Conservation (phyloP, 352 stramenopile genomes). For the Globisporangium cederbergense region DNA sequence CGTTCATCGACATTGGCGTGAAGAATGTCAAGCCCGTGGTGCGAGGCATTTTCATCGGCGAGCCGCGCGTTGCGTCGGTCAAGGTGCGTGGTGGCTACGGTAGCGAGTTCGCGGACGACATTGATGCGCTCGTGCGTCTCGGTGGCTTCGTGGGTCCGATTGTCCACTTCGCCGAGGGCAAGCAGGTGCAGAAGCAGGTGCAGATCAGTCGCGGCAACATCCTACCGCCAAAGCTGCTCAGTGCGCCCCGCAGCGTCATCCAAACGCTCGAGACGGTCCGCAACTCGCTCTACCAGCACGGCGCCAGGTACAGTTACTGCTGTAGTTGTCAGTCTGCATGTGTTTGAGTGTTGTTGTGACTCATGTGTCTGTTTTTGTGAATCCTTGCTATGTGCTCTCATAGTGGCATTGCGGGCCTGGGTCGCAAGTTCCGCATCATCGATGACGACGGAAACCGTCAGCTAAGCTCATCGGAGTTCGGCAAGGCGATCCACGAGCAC, state of each 20-base stretch:
- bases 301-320: constrained; percentile 37
- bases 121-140: constrained; percentile 65
- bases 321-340: constrained; percentile 3
- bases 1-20: constrained; percentile 83
- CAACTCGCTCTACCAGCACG: constrained; percentile 73
- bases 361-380: background rate
- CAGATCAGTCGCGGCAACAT: constrained; percentile 72
- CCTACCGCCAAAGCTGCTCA: constrained; percentile 50
- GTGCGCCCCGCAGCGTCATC: constrained; percentile 53
- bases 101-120: constrained; percentile 53
- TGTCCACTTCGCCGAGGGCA: constrained; percentile 16
- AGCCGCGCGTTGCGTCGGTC: constrained; percentile 65
- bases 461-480: constrained; percentile 71
- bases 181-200: constrained; percentile 47
- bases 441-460: constrained; percentile 84
- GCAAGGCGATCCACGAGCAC: constrained; percentile 72
- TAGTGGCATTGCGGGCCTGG: constrained; percentile 67
- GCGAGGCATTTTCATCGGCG: constrained; percentile 69
- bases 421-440: constrained; percentile 88
- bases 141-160: constrained; percentile 28
- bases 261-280: constrained; percentile 61
- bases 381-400: background rate
- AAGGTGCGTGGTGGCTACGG: constrained; percentile 74
- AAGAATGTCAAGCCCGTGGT: constrained; percentile 77
- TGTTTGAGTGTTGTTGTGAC: background rate